These are phyloP conservation scores for Phoma sp. DNA, from an alignment of 2,329 filamentous ascomycete genomes.

Conservation along the genomic window DNA sequence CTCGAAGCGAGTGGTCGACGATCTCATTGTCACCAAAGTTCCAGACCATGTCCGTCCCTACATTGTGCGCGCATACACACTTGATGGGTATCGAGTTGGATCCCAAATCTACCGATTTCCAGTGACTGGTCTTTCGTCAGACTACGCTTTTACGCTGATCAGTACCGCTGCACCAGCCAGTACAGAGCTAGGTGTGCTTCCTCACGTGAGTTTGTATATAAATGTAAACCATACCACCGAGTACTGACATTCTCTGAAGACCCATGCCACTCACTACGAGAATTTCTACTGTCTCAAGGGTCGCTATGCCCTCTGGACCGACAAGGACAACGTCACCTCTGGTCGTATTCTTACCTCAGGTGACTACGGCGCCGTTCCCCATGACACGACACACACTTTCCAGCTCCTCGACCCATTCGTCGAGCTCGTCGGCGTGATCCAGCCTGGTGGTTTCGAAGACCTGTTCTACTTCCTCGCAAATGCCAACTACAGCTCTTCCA, in stretches of 20 bases:
- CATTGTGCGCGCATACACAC: conserved; percentile 44
- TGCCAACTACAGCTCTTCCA: conserved; percentile 45
- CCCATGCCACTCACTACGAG: conserved; percentile 54
- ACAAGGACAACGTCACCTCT: conserved; percentile 40
- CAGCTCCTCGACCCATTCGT: conserved; percentile 57
- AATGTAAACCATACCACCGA: background rate
- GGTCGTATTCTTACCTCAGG: conserved; percentile 52
- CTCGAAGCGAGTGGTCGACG: background rate
- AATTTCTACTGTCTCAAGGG: conserved; percentile 57
- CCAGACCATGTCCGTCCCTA: conserved; percentile 47
- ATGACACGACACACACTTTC: conserved; percentile 57
- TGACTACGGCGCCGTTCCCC: conserved; percentile 56
- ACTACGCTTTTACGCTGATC: conserved; percentile 54
- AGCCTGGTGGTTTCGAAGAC: conserved; percentile 58
- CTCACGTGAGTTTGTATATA: conserved; percentile 37
- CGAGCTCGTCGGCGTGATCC: conserved; percentile 55
- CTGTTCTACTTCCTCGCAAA: conserved; percentile 52
- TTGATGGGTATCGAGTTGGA: conserved; percentile 44
- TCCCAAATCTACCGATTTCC: conserved; percentile 52
- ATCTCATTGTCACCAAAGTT: conserved; percentile 30
- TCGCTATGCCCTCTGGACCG: conserved; percentile 55
- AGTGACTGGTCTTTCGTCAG: conserved; percentile 55
- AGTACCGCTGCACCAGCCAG: conserved; percentile 52
- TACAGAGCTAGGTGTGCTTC: conserved; percentile 50
- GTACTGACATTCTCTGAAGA: background rate